Conservation (phyloP, 2,329 filamentous ascomycete species). For the Diaporthe sp. region DNA sequence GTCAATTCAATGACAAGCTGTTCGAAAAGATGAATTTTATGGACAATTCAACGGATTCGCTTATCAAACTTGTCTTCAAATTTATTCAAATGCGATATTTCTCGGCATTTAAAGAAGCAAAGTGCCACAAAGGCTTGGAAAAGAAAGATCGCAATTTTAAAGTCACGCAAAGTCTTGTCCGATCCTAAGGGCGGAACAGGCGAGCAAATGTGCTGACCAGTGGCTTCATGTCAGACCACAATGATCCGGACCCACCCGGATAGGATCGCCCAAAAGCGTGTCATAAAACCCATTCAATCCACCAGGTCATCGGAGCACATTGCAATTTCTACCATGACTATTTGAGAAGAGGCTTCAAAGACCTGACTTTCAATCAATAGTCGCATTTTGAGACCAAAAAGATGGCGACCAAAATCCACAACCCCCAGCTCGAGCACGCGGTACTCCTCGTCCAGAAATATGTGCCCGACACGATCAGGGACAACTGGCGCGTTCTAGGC, state of each 20-base stretch:
- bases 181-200: slow-evolving; percentile 11
- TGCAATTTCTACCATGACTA: background rate
- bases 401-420: slow-evolving; percentile 17
- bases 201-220: slow-evolving; percentile 21
- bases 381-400: background rate
- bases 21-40: background rate
- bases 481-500: slow-evolving; percentile 38
- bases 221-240: slow-evolving; percentile 37
- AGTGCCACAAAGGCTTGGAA: background rate
- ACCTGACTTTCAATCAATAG: background rate
- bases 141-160: slow-evolving; percentile 7
- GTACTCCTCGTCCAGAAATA: slow-evolving; percentile 30
- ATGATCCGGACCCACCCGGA: slow-evolving; percentile 29
- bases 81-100: no score
- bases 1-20: background rate
- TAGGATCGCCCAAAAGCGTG: background rate
- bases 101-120: no score
- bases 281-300: slow-evolving; percentile 6
- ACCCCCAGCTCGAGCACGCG: slow-evolving; percentile 33
- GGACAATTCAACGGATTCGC: background rate
- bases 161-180: slow-evolving; percentile 22
- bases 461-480: slow-evolving; percentile 31
- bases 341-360: background rate
- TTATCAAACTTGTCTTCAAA: background rate
- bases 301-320: rapidly evolving